phyloP scores from a whole-genome alignment of 306 rosid species.

The Amphicarpaea edgeworthii region DNA sequence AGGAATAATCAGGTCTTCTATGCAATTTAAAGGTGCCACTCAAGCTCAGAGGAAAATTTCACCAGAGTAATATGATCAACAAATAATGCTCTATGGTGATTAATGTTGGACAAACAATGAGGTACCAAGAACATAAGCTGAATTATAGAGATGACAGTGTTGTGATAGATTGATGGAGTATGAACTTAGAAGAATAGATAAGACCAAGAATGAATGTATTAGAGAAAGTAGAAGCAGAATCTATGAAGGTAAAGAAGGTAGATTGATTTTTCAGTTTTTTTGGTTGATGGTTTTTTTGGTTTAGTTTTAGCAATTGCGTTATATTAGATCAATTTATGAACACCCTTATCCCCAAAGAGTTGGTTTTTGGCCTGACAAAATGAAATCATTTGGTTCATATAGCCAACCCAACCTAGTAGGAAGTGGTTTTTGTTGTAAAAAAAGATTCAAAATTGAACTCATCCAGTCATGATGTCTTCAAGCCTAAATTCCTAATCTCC shows the following conservation, averaged over 20 bases:
- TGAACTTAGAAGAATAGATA: background rate
- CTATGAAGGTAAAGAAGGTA: background rate
- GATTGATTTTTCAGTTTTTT: background rate
- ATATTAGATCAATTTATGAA: background rate
- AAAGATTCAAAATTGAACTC: slow-evolving; percentile 21
- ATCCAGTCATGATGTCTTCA: slow-evolving; percentile 20
- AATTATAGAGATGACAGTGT: background rate
- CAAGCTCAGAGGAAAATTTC: background rate
- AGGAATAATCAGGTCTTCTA: background rate
- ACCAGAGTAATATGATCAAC: background rate
- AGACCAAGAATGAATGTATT: background rate
- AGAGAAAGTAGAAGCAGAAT: background rate
- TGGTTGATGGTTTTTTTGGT: background rate
- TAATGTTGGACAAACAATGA: background rate
- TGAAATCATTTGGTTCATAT: background rate
- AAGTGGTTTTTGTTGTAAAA: background rate
- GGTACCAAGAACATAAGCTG: background rate
- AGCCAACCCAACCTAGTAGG: background rate
- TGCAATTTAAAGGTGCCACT: background rate
- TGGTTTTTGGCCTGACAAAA: background rate
- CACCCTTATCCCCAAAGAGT: background rate
- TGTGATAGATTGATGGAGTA: background rate
- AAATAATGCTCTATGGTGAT: background rate
- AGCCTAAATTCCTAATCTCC: background rate
- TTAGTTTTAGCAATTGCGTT: background rate